Base-by-base conservation (phyloP, 1,284 basidiomycete species). In the Leccinum colubrinum region DNA sequence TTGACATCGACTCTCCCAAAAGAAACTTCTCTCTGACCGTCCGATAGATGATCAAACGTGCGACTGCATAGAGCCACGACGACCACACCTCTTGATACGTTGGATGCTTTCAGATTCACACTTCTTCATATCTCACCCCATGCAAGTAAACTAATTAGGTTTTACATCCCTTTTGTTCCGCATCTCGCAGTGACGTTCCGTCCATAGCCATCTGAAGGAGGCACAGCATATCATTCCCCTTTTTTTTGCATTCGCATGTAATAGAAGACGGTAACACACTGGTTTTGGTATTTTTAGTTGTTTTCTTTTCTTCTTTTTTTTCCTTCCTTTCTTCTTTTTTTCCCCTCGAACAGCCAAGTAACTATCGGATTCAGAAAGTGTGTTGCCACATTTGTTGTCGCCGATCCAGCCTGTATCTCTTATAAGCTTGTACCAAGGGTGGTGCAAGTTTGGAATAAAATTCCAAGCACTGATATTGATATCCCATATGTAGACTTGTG, bases 31-130 rank as follows among this genome's bases (percentile, higher is more conserved):
- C 0, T 48, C 56, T 56, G 43, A 59, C 27, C 11, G 14, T 25
- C 7, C 25, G 6, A 46, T 60, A 90, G 87, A 87, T 88, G 86
- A 81, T 90, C 68, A 90, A 87, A 74, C 77, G 78, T 11, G 88
- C 88, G 57, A 89, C 88, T 33, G 81, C 83, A 79, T 90, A 84
- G 78, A 81, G 25, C 55, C 30, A 22, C 30, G 30, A 60, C 12
- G 20, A 22, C 20, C 53, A 39, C 43, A 35, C 37, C 12, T n/a
- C 25, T 17, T 17, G 54, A 62, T 35, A 54, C 58, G 57, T 64
- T 59, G 65, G 52, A 65, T 68, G 64, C 67, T 71, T 72, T 67
- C 69, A 55, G 64, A 66, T 61, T 68, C 66, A 67, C 65, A 48
- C 63, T 58, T 61, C 61, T 67, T 72, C 65, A 70, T 71, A 69